These are phyloP conservation scores for Schwanniomyces etchellsii DNA, from an alignment of 1,139 yeast species.

Conservation along the genomic window DNA sequence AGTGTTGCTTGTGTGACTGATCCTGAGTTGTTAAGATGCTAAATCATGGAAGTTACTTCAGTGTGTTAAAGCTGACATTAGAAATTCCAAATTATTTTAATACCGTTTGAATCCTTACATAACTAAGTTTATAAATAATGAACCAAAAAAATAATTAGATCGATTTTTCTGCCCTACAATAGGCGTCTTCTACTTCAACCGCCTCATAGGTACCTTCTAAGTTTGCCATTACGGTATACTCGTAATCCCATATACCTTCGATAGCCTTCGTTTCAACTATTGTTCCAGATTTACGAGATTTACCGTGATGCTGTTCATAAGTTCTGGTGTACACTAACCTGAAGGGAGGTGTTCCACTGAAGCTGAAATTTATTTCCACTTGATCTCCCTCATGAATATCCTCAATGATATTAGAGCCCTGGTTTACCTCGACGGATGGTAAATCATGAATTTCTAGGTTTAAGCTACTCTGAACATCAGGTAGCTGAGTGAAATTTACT, in stretches of 20 bases:
- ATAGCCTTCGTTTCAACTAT: conserved; percentile 72
- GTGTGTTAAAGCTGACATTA: too few relatives aligned
- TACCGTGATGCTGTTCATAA: conserved; percentile 30
- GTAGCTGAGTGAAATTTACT: conserved; percentile 47
- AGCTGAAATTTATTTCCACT: conserved; percentile 63
- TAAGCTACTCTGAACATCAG: conserved; percentile 35
- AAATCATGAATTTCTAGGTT: conserved; percentile 62
- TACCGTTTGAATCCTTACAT: too few relatives aligned
- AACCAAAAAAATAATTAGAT: not conserved
- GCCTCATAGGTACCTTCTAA: conserved; percentile 95
- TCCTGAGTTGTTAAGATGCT: conserved; percentile 11
- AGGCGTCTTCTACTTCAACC: conserved; percentile 75
- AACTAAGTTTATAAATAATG: not conserved
- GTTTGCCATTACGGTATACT: conserved; percentile 68
- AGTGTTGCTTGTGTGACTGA: conserved; percentile 24
- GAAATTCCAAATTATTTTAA: too few relatives aligned
- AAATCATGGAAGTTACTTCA: conserved; percentile 1
- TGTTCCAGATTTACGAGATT: conserved; percentile 17
- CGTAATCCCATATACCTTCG: conserved; percentile 60
- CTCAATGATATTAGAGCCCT: conserved; percentile 63
- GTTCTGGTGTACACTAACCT: conserved; percentile 51
- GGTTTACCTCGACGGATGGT: conserved; percentile 86
- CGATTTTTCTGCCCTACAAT: conserved; percentile 51
- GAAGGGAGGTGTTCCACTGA: conserved; percentile 73
- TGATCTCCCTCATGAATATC: conserved; percentile 91